Evolutionary conservation across 148 eudicot genomes (phyloP), one percentile per base, ranked within the genome.

Genomic region (Selenicereus undatus): DNA sequence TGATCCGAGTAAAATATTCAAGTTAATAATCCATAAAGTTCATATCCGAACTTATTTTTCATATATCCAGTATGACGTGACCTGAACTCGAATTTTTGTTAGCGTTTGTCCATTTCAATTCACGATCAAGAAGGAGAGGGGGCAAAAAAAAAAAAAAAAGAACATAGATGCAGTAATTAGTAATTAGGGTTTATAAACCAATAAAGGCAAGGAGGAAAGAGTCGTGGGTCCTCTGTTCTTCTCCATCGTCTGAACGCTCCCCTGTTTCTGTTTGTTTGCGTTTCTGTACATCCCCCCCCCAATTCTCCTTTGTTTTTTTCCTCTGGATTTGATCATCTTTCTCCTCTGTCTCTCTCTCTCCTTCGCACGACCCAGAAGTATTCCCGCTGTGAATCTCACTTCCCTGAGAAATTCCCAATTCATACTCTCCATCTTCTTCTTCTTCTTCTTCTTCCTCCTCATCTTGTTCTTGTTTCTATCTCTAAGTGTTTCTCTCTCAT

Each of bases 181-280:
- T 32, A 32, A 32, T 32, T 32, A 54, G 62, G 62, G 62, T 56
- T 56, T 18, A 56, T 2, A 18, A 18, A 56, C n/a, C 62, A 22
- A 54, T 11, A 76, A 54, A 76, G 58, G 22, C 45, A 6, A 5
- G 24, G n/a, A 14, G 64, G 60, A 8, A 32, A 62, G 64, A 27
- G 36, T 27, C 16, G 75, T 79, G 81, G 81, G 81, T 17, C 82
- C 82, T 48, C 60, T 60, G 30, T 21, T 52, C 71, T 32, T 42
- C 80, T 32, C 29, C 51, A 11, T 42, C 50, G 62, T 30, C 71
- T 22, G 1, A 64, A n/a, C 22, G 29, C 29, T 64, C 73, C 35
- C 68, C 68, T 52, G 26, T 56, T 56, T 56, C 52, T 16, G 62
- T 56, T 18, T 56, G 21, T 24, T 64, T 64, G 62, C n/a, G 62